Conservation (phyloP, 2,329 filamentous ascomycete species). For the Phialocephala subalpina region DNA sequence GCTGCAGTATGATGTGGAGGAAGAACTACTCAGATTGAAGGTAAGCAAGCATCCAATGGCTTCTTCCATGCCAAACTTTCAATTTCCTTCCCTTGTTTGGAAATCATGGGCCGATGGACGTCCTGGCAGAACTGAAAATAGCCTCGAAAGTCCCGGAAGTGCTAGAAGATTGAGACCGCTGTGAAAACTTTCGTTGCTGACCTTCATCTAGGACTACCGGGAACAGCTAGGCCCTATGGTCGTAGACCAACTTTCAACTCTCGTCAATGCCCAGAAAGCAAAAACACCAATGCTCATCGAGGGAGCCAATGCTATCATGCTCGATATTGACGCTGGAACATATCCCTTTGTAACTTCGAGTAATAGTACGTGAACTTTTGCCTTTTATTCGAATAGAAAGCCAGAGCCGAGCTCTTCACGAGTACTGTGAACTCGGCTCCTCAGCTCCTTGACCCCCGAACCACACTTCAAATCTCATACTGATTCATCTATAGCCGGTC, state of each 20-base stretch:
- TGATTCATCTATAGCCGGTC: slow-evolving; percentile 57
- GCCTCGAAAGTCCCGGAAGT: no score
- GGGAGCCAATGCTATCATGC: slow-evolving; percentile 51
- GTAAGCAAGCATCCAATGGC: slow-evolving; percentile 34
- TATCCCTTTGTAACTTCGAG: slow-evolving; percentile 55
- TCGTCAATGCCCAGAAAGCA: slow-evolving; percentile 65
- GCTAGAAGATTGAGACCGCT: no score
- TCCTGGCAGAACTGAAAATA: no score
- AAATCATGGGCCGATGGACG: no score
- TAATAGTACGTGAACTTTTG: background rate
- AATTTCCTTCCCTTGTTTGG: no score
- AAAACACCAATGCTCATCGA: slow-evolving; percentile 71
- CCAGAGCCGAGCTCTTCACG: no score
- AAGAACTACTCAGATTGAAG: slow-evolving; percentile 70
- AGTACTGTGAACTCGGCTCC: no score
- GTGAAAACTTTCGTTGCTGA: no score
- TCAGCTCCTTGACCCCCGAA: no score
- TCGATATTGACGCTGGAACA: slow-evolving; percentile 61
- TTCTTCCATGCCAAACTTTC: background rate
- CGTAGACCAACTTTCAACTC: slow-evolving; percentile 69
- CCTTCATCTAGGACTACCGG: slow-evolving; percentile 58
- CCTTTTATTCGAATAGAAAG: background rate
- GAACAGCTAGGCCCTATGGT: slow-evolving; percentile 65
- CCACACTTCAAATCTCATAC: slow-evolving; percentile 28
- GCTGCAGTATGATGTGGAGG: slow-evolving; percentile 71